Conservation (phyloP, 768 basidiomycete species). For the Suillus hirtellus region DNA sequence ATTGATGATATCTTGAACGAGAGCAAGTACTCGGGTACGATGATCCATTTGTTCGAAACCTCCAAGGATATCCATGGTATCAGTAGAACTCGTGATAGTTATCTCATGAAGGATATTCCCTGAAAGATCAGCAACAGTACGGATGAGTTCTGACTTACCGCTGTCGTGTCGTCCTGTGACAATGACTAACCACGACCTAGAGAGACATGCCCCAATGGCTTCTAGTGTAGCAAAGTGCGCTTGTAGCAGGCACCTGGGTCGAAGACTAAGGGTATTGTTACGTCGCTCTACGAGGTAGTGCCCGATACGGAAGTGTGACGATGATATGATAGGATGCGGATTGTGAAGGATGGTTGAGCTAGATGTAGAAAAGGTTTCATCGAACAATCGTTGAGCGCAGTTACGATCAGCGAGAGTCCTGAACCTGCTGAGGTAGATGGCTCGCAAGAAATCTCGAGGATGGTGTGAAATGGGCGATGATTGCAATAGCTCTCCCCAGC, state of each 20-base stretch:
- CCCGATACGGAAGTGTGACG: slow-evolving; percentile 64
- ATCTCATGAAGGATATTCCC: slow-evolving; percentile 75
- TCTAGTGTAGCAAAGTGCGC: slow-evolving; percentile 67
- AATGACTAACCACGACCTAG: slow-evolving; percentile 86
- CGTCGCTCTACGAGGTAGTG: slow-evolving; percentile 45
- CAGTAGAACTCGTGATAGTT: slow-evolving; percentile 80
- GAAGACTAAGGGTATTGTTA: slow-evolving; percentile 33
- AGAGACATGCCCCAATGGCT: slow-evolving; percentile 70
- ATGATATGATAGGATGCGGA: slow-evolving; percentile 36
- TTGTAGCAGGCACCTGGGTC: slow-evolving; percentile 57
- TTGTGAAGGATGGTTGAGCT: slow-evolving; percentile 41
- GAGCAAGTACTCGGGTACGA: slow-evolving; percentile 36
- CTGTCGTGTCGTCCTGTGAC: slow-evolving; percentile 69
- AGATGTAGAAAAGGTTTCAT: slow-evolving; percentile 45
- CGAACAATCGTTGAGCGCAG: slow-evolving; percentile 53
- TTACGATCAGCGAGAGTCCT: slow-evolving; percentile 67
- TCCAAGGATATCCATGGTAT: slow-evolving; percentile 92
- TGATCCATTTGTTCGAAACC: slow-evolving; percentile 90
- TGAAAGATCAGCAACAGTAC: slow-evolving; percentile 64
- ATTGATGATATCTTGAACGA: slow-evolving; percentile 42
- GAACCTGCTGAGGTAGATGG: slow-evolving; percentile 86
- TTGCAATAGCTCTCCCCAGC: slow-evolving; percentile 73
- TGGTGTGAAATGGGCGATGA: slow-evolving; percentile 35
- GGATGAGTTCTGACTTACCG: slow-evolving; percentile 81
- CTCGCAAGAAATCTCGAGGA: slow-evolving; percentile 64